Percentiles rank a stretch among this genome's conserved stretches.
These are phyloP conservation scores for Cairneyella variabilis DNA, from an alignment of 495 filamentous ascomycete species.

Conservation along the genomic window DNA sequence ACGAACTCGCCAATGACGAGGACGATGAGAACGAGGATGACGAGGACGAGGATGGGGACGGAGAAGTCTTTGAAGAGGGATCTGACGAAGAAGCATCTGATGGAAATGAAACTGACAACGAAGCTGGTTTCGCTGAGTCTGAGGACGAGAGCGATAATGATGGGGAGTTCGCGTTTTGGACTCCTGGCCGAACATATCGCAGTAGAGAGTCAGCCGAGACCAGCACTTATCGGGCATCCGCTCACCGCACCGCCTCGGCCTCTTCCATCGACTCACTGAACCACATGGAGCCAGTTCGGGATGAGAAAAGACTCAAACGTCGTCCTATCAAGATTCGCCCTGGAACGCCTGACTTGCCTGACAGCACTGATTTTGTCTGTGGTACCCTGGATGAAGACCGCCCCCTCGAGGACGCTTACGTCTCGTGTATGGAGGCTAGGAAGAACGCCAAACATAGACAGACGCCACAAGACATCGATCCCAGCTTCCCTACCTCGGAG, in stretches of 20 bases:
- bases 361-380: constrained; percentile 97
- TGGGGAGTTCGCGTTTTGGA: constrained; percentile 77
- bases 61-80: constrained; percentile 49
- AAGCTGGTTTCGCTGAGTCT: constrained; percentile 86
- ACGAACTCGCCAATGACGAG: constrained; percentile 51
- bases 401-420: constrained; percentile 87
- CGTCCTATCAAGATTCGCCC: constrained; percentile 60
- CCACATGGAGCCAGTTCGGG: constrained; percentile 26
- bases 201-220: constrained; percentile 15
- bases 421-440: constrained; percentile 76
- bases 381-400: constrained; percentile 95
- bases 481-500: constrained; percentile 92
- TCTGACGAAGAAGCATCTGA: constrained; percentile 67
- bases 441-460: constrained; percentile 71
- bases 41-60: constrained; percentile 45
- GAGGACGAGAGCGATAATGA: constrained; percentile 76
- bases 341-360: constrained; percentile 78
- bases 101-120: constrained; percentile 93
- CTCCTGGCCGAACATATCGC: constrained; percentile 25
- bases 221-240: constrained; percentile 35
- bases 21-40: constrained; percentile 39
- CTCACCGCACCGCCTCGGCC: constrained; percentile 49
- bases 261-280: constrained; percentile 64
- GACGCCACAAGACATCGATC: constrained; percentile 94
- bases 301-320: constrained; percentile 26